Evolutionary conservation across 768 basidiomycete species (phyloP).

Genomic region (Rhodotorula taiwanensis): DNA sequence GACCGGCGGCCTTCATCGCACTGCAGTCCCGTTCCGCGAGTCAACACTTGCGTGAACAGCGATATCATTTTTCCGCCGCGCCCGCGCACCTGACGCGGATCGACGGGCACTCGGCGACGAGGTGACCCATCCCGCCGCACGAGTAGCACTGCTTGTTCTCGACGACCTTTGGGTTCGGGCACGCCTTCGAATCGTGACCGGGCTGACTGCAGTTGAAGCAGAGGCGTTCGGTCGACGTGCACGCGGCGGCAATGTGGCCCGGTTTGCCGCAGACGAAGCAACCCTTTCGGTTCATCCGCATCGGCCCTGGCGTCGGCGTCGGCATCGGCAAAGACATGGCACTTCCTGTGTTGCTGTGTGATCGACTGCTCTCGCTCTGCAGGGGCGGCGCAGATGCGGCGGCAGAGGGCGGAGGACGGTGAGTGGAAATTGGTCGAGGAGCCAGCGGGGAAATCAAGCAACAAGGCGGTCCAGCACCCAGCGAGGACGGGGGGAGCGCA

Average conservation of each 20-base stretch:
- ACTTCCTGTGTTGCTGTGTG: too few relatives aligned
- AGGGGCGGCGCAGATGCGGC: too few relatives aligned
- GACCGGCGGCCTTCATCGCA: slow-evolving; percentile 14
- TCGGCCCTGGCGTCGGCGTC: too few relatives aligned
- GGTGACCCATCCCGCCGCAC: slow-evolving; percentile 35
- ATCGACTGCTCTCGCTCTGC: too few relatives aligned
- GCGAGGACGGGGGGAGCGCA: too few relatives aligned
- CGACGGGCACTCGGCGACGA: slow-evolving; percentile 10
- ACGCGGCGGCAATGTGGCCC: slow-evolving; percentile 27
- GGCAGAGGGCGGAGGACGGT: not conserved
- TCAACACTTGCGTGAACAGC: too few relatives aligned
- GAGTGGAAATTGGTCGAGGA: too few relatives aligned
- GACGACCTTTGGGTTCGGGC: slow-evolving; percentile 26
- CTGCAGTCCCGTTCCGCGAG: too few relatives aligned
- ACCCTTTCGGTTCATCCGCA: slow-evolving; percentile 19
- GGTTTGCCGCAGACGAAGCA: slow-evolving; percentile 33
- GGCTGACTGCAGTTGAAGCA: slow-evolving; percentile 37
- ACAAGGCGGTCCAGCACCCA: too few relatives aligned
- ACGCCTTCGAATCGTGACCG: slow-evolving; percentile 35
- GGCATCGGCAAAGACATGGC: too few relatives aligned
- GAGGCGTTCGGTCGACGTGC: slow-evolving; percentile 23
- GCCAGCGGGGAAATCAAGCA: too few relatives aligned
- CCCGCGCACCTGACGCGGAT: slow-evolving; percentile 11
- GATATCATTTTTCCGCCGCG: too few relatives aligned
- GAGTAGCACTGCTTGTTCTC: slow-evolving; percentile 34